These are phyloP conservation scores for Rhododendron vialii DNA, from an alignment of 148 eudicot species.

Conservation along the genomic window DNA sequence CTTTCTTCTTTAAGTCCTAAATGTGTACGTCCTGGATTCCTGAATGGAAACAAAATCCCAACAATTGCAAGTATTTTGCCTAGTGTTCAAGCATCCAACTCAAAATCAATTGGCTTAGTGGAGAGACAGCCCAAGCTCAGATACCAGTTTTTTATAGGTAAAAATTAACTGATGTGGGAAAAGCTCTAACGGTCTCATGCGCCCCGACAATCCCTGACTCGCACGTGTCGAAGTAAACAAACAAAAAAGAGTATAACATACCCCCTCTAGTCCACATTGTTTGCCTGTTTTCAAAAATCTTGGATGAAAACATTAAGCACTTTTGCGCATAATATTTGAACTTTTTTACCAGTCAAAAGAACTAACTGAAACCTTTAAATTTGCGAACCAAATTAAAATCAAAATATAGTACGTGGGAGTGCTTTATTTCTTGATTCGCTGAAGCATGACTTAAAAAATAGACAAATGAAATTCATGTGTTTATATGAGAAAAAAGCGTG, in stretches of 20 bases:
- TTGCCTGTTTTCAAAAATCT: background rate
- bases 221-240: background rate
- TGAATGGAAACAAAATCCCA: slow-evolving; percentile 5
- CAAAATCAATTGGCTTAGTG: background rate
- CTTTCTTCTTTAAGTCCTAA: background rate
- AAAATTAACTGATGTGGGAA: background rate
- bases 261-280: background rate
- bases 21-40: background rate
- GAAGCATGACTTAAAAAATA: background rate
- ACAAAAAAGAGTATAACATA: background rate
- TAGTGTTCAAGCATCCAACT: background rate
- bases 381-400: background rate
- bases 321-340: background rate
- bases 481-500: background rate
- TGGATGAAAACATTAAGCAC: background rate
- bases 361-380: background rate
- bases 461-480: background rate
- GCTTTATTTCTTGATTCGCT: background rate
- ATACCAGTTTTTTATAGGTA: background rate
- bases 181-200: background rate
- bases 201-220: background rate
- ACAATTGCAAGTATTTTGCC: background rate
- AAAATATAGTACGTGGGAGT: background rate
- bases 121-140: background rate
- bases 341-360: background rate